Conservation (phyloP, 2,329 filamentous ascomycete species). For the Cladosporium phlei region DNA sequence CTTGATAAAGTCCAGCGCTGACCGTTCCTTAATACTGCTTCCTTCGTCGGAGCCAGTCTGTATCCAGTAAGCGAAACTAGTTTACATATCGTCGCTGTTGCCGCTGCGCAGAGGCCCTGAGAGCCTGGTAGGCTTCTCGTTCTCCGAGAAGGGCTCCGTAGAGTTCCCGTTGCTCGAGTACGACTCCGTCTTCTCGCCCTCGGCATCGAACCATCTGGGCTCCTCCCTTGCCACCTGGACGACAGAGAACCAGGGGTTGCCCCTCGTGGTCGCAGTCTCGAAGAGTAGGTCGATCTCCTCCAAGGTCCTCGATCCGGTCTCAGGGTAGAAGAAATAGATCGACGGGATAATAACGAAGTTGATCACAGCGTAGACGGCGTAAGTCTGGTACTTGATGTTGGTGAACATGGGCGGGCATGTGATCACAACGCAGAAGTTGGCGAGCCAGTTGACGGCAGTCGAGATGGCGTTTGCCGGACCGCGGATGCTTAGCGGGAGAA, state of each 20-base stretch:
- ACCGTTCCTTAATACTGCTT: too few species aligned
- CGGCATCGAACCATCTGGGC: slow-evolving; percentile 9
- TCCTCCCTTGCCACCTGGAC: slow-evolving; percentile 10
- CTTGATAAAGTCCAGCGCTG: too few species aligned
- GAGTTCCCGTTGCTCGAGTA: slow-evolving; percentile 2
- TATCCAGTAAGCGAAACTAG: too few species aligned
- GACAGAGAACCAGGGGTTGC: slow-evolving; percentile 11
- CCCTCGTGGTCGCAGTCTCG: neutral
- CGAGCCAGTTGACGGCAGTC: slow-evolving; percentile 12
- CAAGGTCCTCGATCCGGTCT: slow-evolving; percentile 14
- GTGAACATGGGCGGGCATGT: slow-evolving; percentile 15
- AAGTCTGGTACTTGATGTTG: slow-evolving; percentile 14
- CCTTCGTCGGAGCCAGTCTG: too few species aligned
- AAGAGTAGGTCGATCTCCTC: slow-evolving; percentile 18
- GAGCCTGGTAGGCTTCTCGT: neutral
- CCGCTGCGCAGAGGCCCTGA: slow-evolving; percentile 1
- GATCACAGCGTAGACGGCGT: slow-evolving; percentile 14
- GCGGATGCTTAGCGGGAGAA: slow-evolving; percentile 32
- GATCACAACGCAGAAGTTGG: slow-evolving; percentile 15
- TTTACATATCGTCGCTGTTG: too few species aligned
- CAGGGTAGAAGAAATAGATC: slow-evolving; percentile 17
- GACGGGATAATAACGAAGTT: slow-evolving; percentile 35
- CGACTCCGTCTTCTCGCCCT: slow-evolving; percentile 2
- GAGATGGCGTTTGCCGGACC: slow-evolving; percentile 17
- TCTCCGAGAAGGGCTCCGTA: slow-evolving; percentile 4